Percentiles rank a stretch among this genome's conserved stretches.
Evolutionary conservation across 805 yeast species (phyloP).

Genomic region (Sungouiozyma intestinalis): DNA sequence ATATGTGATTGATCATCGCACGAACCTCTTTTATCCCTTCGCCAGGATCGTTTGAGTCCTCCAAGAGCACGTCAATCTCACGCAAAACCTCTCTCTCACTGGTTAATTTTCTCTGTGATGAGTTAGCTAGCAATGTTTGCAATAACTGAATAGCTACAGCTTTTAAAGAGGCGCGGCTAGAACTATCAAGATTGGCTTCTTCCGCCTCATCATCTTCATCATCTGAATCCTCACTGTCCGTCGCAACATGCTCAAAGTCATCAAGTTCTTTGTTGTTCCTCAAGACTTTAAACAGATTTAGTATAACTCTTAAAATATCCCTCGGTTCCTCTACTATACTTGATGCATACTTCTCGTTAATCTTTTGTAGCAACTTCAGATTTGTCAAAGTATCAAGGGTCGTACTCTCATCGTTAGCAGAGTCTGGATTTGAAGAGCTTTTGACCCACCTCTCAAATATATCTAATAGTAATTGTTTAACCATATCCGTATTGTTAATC

Average conservation of each 20-base stretch:
- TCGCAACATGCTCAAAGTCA: conserved; percentile 11
- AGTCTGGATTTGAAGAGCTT: conserved; percentile 1
- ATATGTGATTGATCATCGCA: neutral
- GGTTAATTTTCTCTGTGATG: conserved; percentile 14
- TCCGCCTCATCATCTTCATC: conserved; percentile 11
- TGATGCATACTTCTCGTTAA: conserved; percentile 49
- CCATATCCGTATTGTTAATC: conserved; percentile 36
- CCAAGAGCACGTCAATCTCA: conserved; percentile 22
- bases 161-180: conserved; percentile 12
- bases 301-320: conserved; percentile 43
- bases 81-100: conserved; percentile 18
- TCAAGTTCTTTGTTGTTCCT: conserved; percentile 18
- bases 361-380: conserved; percentile 51
- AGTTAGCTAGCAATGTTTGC: conserved; percentile 28
- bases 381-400: conserved; percentile 50
- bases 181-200: too few species aligned
- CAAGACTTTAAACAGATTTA: conserved; percentile 32
- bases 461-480: conserved; percentile 38
- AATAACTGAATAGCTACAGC: conserved; percentile 31
- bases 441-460: conserved; percentile 54
- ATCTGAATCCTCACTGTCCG: conserved; percentile 19
- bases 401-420: neutral
- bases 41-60: neutral
- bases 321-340: conserved; percentile 35
- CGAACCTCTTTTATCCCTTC: neutral